Evolutionary conservation across 805 yeast species (phyloP), one percentile per base, ranked within the genome.

Genomic region (Ascoidea tarda): DNA sequence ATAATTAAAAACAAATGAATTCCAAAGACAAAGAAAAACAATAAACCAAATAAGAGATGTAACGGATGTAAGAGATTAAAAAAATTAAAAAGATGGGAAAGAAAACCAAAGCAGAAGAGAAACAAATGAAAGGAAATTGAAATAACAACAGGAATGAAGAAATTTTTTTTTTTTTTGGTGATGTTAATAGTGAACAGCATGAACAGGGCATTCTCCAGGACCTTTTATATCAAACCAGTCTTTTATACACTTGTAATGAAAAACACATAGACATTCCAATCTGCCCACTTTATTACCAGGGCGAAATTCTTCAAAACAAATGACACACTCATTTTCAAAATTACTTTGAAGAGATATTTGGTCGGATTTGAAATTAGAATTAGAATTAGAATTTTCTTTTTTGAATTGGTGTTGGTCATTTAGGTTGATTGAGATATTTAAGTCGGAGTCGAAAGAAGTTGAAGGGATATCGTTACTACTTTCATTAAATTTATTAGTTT

Each of bases 201-300:
- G 96, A 21, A 88, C 87, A 2, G 96, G 96, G 64, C 96, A 88
- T 57, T 82, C 87, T 14, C 93, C 87, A 8, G 76, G 82, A 0
- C 96, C 93, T 64, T 86, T 89, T 66, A 82, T 78, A 54, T 81
- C 76, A 60, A 91, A 87, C 99, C 99, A 93, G 53, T 80, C 82
- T 64, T 84, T 81, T 58, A 93, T 93, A 67, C 99, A 93, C 57
- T 77, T 71, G 63, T 89, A 89, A 62, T 93, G 99, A 66, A 88
- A 93, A 44, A 90, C 87, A 63, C 99, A 93, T 12, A 93, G 72
- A 64, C 99, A 93, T 65, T 91, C 98, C 54, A 93, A 68, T 47
- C 99, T 70, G 0, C 96, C 98, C 16, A 93, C 91, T 61, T 83
- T 84, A 52, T 89, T 93, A 1, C 96, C 96, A 0, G 90, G 87